phyloP scores from a whole-genome alignment of 2,329 filamentous ascomycete species.

The Tolypocladium nubicola region DNA sequence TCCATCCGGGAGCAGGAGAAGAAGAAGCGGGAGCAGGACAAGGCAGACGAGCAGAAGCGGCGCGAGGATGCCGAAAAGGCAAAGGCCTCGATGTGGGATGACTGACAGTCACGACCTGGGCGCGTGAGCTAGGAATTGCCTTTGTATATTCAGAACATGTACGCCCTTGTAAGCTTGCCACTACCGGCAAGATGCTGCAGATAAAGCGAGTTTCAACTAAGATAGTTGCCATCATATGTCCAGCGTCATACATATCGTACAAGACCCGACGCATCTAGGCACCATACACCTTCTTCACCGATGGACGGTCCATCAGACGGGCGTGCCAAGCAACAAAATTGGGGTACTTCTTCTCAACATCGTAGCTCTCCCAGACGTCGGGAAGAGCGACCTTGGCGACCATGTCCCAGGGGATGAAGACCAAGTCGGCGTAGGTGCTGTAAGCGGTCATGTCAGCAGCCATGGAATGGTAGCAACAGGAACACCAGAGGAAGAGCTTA shows the following conservation, averaged over 20 bases:
- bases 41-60: conserved; percentile 48
- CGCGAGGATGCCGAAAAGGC: conserved; percentile 60
- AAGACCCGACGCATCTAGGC: conserved; percentile 5
- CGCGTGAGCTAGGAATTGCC: neutral
- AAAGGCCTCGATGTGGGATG: conserved; percentile 84
- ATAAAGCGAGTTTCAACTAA: neutral
- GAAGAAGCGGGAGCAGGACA: conserved; percentile 63
- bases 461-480: neutral
- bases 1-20: conserved; percentile 77
- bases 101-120: conserved; percentile 25
- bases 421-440: conserved; percentile 23
- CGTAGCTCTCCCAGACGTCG: conserved; percentile 10
- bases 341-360: conserved; percentile 21
- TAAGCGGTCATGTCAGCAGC: neutral
- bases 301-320: conserved; percentile 18
- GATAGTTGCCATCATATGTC: neutral
- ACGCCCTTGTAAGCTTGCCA: neutral
- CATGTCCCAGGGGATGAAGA: conserved; percentile 20
- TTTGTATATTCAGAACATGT: too few species aligned
- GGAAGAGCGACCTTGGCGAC: conserved; percentile 7
- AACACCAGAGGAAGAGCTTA: conserved; percentile 7
- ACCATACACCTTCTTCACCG: conserved; percentile 15
- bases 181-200: neutral
- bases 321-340: conserved; percentile 24
- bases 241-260: neutral